These are phyloP conservation scores for Noccaea caerulescens DNA, from an alignment of 345 rosid genomes.

Conservation along the genomic window DNA sequence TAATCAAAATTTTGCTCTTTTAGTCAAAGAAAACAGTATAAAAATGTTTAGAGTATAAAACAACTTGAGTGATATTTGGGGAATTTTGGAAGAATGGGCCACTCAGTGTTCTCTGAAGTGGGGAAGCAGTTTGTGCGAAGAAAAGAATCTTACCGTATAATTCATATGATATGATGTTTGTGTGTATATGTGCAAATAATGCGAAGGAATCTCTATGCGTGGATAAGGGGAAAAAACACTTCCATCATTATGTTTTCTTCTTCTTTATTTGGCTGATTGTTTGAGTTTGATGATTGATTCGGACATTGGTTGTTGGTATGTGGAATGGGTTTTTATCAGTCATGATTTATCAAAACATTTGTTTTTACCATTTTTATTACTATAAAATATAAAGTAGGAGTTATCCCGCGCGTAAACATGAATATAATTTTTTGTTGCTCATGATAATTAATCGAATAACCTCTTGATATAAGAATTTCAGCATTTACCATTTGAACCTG, in stretches of 20 bases:
- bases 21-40: conserved; percentile 41
- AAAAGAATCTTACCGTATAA: conserved; percentile 53
- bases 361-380: conserved; percentile 3
- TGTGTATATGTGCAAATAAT: conserved; percentile 36
- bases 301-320: conserved; percentile 22
- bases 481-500: too few relatives aligned
- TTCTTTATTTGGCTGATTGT: conserved; percentile 23
- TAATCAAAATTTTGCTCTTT: conserved; percentile 35
- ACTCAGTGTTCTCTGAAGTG: conserved; percentile 42
- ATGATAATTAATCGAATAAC: too few relatives aligned
- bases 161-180: conserved; percentile 31
- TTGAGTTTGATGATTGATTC: conserved; percentile 24
- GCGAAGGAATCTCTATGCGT: conserved; percentile 45
- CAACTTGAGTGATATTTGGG: conserved; percentile 36
- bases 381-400: not conserved
- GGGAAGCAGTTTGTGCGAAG: conserved; percentile 50
- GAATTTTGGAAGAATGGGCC: conserved; percentile 45
- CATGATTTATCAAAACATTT: conserved; percentile 13
- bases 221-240: conserved; percentile 30
- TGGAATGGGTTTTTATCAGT: conserved; percentile 19
- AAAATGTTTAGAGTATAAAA: conserved; percentile 29
- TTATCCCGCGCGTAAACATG: too few relatives aligned
- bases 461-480: too few relatives aligned
- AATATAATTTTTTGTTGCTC: too few relatives aligned
- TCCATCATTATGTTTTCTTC: conserved; percentile 38